phyloP scores from a whole-genome alignment of 768 basidiomycete genomes.

The Mycena latifolia region DNA sequence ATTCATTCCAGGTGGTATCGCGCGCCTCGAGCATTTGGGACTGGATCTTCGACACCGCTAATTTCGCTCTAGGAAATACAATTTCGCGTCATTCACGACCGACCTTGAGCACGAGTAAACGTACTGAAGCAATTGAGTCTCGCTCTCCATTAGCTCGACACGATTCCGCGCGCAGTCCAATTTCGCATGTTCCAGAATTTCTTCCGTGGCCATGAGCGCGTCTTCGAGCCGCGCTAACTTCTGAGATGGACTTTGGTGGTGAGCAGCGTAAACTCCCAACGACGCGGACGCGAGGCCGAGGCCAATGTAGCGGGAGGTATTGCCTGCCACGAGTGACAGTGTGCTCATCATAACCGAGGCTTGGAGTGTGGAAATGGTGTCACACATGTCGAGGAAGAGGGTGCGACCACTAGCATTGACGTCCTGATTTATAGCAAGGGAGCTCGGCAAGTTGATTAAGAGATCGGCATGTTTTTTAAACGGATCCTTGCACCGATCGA shows the following conservation, averaged over 20 bases:
- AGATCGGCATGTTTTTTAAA: too few relatives aligned
- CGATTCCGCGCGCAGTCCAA: not conserved
- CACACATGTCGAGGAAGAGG: too few relatives aligned
- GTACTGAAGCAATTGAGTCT: not conserved
- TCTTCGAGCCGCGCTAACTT: not conserved
- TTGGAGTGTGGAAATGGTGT: not conserved
- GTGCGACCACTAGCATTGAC: too few relatives aligned
- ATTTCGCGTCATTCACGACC: not conserved
- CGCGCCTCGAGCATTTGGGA: not conserved
- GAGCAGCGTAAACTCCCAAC: not conserved
- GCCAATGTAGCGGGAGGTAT: not conserved
- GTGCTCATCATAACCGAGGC: not conserved
- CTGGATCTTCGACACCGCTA: constrained; percentile 8
- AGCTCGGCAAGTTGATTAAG: too few relatives aligned
- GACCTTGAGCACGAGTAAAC: not conserved
- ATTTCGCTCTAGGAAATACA: not conserved
- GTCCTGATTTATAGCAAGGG: too few relatives aligned
- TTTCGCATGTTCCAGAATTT: not conserved
- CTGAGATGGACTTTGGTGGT: too few relatives aligned
- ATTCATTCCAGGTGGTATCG: not conserved
- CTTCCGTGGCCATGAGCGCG: not conserved
- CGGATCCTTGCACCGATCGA: too few relatives aligned
- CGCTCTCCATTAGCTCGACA: not conserved
- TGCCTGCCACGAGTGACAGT: not conserved
- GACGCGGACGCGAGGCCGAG: not conserved